phyloP scores from a whole-genome alignment of 2,329 filamentous ascomycete genomes.

The Tolypocladium amazonense region DNA sequence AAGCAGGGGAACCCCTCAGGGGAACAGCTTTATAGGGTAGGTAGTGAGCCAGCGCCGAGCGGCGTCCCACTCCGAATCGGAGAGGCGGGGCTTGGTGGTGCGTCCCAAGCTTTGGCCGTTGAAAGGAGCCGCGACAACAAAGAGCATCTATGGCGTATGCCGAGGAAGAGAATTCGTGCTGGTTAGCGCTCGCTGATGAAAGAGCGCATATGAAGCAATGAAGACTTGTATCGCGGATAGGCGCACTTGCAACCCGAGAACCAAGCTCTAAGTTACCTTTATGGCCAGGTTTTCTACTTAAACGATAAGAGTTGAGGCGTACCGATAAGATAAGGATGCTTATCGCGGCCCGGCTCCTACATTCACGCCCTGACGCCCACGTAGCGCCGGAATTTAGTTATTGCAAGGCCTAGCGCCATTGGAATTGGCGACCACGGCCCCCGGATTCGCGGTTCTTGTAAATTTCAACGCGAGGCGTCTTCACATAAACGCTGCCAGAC shows the following conservation, averaged over 20 bases:
- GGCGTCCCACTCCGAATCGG: background rate
- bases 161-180: background rate
- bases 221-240: background rate
- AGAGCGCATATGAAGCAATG: background rate
- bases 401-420: slow-evolving; percentile 27
- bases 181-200: background rate
- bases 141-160: background rate
- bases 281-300: background rate
- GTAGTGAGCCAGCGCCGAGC: background rate
- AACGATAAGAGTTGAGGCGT: background rate
- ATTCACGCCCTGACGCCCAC: slow-evolving; percentile 2
- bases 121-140: background rate
- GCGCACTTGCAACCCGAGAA: background rate
- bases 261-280: background rate
- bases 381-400: slow-evolving; percentile 23
- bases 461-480: slow-evolving; percentile 26
- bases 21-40: background rate
- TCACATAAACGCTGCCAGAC: background rate
- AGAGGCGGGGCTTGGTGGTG: background rate
- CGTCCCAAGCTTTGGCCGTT: background rate
- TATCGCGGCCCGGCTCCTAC: background rate
- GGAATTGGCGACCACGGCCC: slow-evolving; percentile 28
- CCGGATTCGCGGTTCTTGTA: slow-evolving; percentile 25
- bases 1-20: background rate
- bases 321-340: slow-evolving; percentile 8